Percentiles rank a stretch among this genome's conserved stretches.
phyloP scores from a whole-genome alignment of 345 rosid genomes.

The Acer saccharum region DNA sequence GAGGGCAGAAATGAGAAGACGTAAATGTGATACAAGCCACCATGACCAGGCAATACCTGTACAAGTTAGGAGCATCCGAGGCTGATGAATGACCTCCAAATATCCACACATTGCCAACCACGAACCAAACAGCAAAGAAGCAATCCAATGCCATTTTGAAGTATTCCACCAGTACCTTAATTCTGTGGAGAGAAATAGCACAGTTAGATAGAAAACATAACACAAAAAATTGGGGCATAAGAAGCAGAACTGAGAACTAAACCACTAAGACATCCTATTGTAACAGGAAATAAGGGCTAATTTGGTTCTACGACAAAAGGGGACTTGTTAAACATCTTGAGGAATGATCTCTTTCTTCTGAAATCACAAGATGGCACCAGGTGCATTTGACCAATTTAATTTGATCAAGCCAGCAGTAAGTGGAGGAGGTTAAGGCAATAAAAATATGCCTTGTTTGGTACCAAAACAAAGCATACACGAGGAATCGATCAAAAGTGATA shows the following conservation, averaged over 20 bases:
- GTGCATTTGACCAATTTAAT: not conserved
- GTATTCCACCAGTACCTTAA: constrained; percentile 84
- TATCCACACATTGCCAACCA: constrained; percentile 98
- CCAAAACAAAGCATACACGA: too few species aligned
- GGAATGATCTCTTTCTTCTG: not conserved
- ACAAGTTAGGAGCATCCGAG: constrained; percentile 88
- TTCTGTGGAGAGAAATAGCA: constrained; percentile 41
- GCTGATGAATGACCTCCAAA: constrained; percentile 96
- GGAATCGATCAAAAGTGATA: not conserved
- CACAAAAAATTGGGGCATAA: not conserved
- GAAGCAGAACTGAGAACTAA: not conserved
- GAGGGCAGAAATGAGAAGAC: not conserved
- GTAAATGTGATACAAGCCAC: not conserved
- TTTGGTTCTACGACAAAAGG: not conserved
- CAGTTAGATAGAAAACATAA: not conserved
- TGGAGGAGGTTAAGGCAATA: not conserved
- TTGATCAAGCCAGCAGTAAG: constrained; percentile 1
- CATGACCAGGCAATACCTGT: constrained; percentile 49
- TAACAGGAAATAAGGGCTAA: not conserved
- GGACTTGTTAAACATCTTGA: not conserved
- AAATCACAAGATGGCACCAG: not conserved
- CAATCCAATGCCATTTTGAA: constrained; percentile 97
- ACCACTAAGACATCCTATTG: not conserved
- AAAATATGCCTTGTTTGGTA: not conserved
- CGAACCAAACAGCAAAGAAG: constrained; percentile 99